Evolutionary conservation across 768 basidiomycete species (phyloP).

Genomic region (Lepiota venenata): DNA sequence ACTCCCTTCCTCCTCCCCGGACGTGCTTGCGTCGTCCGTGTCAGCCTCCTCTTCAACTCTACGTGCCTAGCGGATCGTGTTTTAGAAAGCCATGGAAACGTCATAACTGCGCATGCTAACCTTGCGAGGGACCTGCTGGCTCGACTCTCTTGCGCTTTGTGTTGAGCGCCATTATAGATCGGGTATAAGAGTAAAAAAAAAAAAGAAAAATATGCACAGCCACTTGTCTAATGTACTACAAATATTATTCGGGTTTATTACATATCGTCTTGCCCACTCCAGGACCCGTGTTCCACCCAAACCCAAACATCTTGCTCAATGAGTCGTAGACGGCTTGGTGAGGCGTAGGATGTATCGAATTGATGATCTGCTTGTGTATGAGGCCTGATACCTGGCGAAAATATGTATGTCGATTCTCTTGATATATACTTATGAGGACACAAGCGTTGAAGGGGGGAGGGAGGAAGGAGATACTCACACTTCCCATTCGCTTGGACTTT

Average conservation of each 20-base stretch:
- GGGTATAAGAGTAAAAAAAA: not conserved
- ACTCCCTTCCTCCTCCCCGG: not conserved
- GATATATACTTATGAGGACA: not conserved
- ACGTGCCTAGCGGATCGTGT: conserved; percentile 1
- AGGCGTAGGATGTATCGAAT: conserved; percentile 78
- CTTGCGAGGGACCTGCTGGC: conserved; percentile 13
- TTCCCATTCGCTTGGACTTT: conserved; percentile 64
- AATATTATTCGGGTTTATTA: conserved; percentile 1
- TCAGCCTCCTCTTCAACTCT: conserved; percentile 6
- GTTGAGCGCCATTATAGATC: conserved; percentile 17
- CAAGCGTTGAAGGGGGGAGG: not conserved
- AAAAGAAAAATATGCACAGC: conserved; percentile 13
- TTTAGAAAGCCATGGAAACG: not conserved
- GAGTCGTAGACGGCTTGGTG: conserved; percentile 69
- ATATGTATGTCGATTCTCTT: conserved; percentile 73
- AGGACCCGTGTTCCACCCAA: conserved; percentile 19
- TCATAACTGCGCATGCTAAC: conserved; percentile 9
- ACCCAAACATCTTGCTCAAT: conserved; percentile 36
- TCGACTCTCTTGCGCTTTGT: conserved; percentile 23
- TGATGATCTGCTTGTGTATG: conserved; percentile 60
- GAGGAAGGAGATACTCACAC: conserved; percentile 44
- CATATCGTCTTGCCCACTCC: conserved; percentile 4
- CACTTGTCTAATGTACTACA: conserved; percentile 5
- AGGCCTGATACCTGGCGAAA: conserved; percentile 66
- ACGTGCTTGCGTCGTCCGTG: conserved; percentile 4